phyloP scores from a whole-genome alignment of 805 yeast genomes.

The Starmera amethionina region DNA sequence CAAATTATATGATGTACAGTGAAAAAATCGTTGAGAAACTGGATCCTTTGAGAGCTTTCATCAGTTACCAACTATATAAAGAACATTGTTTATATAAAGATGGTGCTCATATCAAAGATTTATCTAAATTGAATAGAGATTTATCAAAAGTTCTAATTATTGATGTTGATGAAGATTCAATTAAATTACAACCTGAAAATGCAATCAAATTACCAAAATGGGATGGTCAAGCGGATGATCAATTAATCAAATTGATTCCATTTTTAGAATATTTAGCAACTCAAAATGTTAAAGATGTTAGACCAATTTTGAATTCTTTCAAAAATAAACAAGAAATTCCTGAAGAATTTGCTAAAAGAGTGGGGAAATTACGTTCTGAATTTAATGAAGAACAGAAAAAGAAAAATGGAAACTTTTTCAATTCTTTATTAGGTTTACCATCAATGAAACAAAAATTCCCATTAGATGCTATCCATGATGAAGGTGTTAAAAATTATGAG shows the following conservation, averaged over 20 bases:
- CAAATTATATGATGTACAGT: constrained; percentile 76
- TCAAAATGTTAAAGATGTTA: constrained; percentile 74
- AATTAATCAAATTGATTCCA: constrained; percentile 73
- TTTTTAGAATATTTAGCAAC: constrained; percentile 92
- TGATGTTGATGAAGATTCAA: constrained; percentile 67
- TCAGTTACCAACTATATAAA: constrained; percentile 78
- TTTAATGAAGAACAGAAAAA: constrained; percentile 47
- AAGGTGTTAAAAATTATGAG: constrained; percentile 83
- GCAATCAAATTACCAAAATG: constrained; percentile 80
- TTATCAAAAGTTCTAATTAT: constrained; percentile 68
- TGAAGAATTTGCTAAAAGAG: constrained; percentile 75
- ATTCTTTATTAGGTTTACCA: constrained; percentile 57
- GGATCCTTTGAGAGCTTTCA: constrained; percentile 87
- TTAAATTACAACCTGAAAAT: constrained; percentile 84
- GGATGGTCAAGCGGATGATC: constrained; percentile 81
- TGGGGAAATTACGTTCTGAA: constrained; percentile 58
- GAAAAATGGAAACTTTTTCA: constrained; percentile 40
- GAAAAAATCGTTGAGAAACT: constrained; percentile 79
- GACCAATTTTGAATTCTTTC: constrained; percentile 76
- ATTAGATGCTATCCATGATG: constrained; percentile 80
- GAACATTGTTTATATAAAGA: constrained; percentile 84
- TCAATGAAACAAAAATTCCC: constrained; percentile 44
- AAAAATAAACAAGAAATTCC: constrained; percentile 57
- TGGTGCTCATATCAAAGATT: constrained; percentile 84
- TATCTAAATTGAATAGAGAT: constrained; percentile 86